phyloP scores from a whole-genome alignment of 2,329 filamentous ascomycete species.

The Cladosporium phlei region DNA sequence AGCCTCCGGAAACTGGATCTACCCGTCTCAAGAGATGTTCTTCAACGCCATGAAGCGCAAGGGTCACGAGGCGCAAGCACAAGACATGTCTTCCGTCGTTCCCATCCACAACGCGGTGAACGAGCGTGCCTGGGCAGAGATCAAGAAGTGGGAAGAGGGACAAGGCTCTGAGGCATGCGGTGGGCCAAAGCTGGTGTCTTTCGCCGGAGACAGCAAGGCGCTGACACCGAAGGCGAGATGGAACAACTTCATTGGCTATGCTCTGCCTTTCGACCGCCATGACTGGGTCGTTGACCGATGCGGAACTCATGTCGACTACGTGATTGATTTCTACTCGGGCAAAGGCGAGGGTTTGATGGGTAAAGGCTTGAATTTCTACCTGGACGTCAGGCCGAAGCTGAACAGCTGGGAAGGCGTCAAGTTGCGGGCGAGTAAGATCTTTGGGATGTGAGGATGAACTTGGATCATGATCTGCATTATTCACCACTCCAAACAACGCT shows the following conservation, averaged over 20 bases:
- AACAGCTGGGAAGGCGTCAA: slow-evolving; percentile 59
- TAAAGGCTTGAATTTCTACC: slow-evolving; percentile 56
- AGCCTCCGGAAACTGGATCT: slow-evolving; percentile 84
- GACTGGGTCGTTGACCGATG: slow-evolving; percentile 97
- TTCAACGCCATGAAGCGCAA: slow-evolving; percentile 96
- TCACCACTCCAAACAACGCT: too few relatives aligned
- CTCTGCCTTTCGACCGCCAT: slow-evolving; percentile 87
- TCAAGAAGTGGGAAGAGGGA: slow-evolving; percentile 78
- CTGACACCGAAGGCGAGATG: slow-evolving; percentile 78
- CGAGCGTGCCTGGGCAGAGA: slow-evolving; percentile 91
- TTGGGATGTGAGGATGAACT: slow-evolving; percentile 20
- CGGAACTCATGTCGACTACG: slow-evolving; percentile 79
- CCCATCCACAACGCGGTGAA: slow-evolving; percentile 99
- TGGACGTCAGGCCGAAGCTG: slow-evolving; percentile 62
- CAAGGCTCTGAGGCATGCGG: slow-evolving; percentile 60
- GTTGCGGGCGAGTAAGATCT: slow-evolving; percentile 44
- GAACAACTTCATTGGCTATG: slow-evolving; percentile 79
- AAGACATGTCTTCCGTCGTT: slow-evolving; percentile 85
- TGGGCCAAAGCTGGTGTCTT: slow-evolving; percentile 77
- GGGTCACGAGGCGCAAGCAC: slow-evolving; percentile 63
- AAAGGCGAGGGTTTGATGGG: slow-evolving; percentile 37
- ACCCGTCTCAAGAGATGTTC: slow-evolving; percentile 95
- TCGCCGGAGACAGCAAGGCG: slow-evolving; percentile 61
- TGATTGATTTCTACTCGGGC: slow-evolving; percentile 96
- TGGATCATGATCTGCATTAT: background rate